Evolutionary conservation across 257 asterid species (phyloP).

Genomic region (Cordia subcordata): DNA sequence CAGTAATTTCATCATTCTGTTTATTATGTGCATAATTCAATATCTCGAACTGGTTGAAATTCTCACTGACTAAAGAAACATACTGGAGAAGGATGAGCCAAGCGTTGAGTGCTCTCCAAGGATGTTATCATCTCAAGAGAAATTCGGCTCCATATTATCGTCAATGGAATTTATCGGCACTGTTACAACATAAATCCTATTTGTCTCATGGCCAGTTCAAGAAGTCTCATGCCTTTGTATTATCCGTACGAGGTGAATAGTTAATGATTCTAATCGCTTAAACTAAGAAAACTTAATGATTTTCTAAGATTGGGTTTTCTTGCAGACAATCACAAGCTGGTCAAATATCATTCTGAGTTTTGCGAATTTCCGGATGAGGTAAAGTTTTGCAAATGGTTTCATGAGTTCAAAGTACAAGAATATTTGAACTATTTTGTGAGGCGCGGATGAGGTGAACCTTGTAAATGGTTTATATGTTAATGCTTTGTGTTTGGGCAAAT

Average conservation of each 20-base stretch:
- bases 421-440: no score
- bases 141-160: slow-evolving; percentile 2
- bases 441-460: no score
- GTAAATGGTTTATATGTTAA: no score
- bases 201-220: slow-evolving; percentile 11
- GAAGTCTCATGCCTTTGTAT: slow-evolving; percentile 10
- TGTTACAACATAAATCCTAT: slow-evolving; percentile 12
- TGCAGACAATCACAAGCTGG: slow-evolving; percentile 33
- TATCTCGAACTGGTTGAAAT: no score
- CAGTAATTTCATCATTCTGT: no score
- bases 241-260: slow-evolving; percentile 36
- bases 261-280: no score
- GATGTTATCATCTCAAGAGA: slow-evolving; percentile 14
- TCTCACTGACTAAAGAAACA: not conserved
- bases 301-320: not conserved
- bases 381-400: not conserved
- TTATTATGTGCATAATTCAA: no score
- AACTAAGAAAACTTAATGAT: not conserved
- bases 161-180: slow-evolving; percentile 11
- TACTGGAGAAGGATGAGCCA: slow-evolving; percentile 36
- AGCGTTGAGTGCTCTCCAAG: slow-evolving; percentile 23
- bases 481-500: no score
- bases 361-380: slow-evolving; percentile 35
- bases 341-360: slow-evolving; percentile 21
- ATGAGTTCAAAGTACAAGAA: no score